phyloP scores from a whole-genome alignment of 2,329 filamentous ascomycete genomes.

The Phaeosphaeriaceae sp. region DNA sequence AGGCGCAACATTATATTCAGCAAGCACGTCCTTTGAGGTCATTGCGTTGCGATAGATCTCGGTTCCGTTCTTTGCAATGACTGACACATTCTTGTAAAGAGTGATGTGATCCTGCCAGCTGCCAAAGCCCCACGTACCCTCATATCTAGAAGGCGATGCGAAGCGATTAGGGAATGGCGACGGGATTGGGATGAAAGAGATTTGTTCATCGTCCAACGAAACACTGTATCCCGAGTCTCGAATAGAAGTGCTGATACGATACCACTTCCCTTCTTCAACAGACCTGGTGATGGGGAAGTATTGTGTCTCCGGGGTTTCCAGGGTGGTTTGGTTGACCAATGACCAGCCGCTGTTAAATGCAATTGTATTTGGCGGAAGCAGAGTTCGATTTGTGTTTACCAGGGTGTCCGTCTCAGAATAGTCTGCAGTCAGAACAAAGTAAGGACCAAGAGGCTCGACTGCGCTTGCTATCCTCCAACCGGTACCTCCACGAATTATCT shows the following conservation, averaged over 20 bases:
- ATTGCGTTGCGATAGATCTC: neutral
- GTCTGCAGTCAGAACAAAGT: conserved; percentile 30
- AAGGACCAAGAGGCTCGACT: conserved; percentile 22
- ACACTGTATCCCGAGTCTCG: conserved; percentile 35
- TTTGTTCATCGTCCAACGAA: conserved; percentile 26
- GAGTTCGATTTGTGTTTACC: conserved; percentile 45
- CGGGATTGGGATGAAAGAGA: neutral
- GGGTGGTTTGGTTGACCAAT: conserved; percentile 48
- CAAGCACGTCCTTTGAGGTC: conserved; percentile 28
- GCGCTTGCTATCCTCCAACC: conserved; percentile 48
- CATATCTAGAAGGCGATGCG: conserved; percentile 8
- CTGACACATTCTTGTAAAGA: conserved; percentile 45
- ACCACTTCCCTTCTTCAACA: conserved; percentile 48
- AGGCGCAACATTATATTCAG: conserved; percentile 47
- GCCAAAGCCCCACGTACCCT: conserved; percentile 50
- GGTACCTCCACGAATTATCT: conserved; percentile 48
- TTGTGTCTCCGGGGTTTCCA: conserved; percentile 15
- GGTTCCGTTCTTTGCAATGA: conserved; percentile 8
- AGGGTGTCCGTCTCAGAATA: conserved; percentile 24
- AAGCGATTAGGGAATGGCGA: neutral
- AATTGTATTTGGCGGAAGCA: conserved; percentile 47
- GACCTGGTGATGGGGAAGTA: conserved; percentile 8
- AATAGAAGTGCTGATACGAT: conserved; percentile 47
- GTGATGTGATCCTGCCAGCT: conserved; percentile 51
- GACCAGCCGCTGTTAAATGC: conserved; percentile 44